These are phyloP conservation scores for Mycena maculata DNA, from an alignment of 768 basidiomycete species.

Conservation along the genomic window DNA sequence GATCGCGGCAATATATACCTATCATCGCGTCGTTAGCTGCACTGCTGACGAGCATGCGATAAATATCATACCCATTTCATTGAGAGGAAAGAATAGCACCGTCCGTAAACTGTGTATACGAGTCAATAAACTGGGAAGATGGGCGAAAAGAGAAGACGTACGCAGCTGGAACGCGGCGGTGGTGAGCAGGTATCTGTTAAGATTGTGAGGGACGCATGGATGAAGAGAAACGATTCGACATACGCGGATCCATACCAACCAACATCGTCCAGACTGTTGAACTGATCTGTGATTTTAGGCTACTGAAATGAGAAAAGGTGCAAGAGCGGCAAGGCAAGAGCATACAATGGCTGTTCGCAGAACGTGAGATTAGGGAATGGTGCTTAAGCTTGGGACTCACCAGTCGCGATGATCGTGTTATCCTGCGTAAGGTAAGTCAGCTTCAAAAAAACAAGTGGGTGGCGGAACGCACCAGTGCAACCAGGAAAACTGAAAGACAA, in stretches of 20 bases:
- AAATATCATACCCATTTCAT: constrained; percentile 21
- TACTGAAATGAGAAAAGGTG: no score
- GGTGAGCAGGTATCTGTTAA: constrained; percentile 18
- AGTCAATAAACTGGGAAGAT: no score
- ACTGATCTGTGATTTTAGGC: no score
- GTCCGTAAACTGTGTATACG: no score
- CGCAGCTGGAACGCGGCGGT: constrained; percentile 20
- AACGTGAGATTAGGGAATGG: no score
- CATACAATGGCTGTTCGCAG: no score
- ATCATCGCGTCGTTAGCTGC: no score
- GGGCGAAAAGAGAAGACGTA: no score
- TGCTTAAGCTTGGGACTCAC: no score
- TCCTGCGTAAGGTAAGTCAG: background rate
- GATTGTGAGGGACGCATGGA: background rate
- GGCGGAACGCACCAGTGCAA: constrained; percentile 8
- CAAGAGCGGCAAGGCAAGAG: no score
- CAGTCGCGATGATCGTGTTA: constrained; percentile 23
- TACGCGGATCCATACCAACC: constrained; percentile 15
- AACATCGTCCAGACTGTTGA: background rate
- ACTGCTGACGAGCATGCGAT: no score
- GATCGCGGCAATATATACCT: constrained; percentile 7
- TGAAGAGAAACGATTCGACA: background rate
- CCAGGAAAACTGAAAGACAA: constrained; percentile 31
- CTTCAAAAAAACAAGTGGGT: background rate
- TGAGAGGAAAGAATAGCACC: constrained; percentile 16